Conservation (phyloP, 2,329 filamentous ascomycete genomes). For the Dactylellina leptospora region DNA sequence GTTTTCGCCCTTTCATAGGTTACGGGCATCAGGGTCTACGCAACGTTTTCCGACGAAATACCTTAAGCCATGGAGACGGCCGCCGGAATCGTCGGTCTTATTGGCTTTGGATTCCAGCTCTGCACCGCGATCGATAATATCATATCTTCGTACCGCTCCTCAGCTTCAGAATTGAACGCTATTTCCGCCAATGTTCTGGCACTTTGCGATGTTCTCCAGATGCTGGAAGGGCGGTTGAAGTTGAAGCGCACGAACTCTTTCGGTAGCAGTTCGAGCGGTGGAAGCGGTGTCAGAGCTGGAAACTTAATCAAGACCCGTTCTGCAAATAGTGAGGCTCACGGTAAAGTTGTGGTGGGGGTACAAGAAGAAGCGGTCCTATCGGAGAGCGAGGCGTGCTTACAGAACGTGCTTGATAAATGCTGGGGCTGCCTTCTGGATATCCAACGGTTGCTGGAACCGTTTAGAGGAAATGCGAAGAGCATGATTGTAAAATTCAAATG, state of each 20-base stretch:
- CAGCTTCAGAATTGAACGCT: slow-evolving; percentile 25
- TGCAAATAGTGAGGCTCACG: neutral
- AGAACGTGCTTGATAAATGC: slow-evolving; percentile 51
- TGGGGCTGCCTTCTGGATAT: slow-evolving; percentile 47
- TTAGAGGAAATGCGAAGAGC: slow-evolving; percentile 10
- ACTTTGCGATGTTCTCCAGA: slow-evolving; percentile 36
- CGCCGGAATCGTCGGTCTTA: slow-evolving; percentile 47
- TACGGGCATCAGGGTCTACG: neutral
- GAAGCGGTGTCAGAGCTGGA: neutral
- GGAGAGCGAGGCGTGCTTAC: slow-evolving; percentile 45
- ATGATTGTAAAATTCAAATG: slow-evolving; percentile 40
- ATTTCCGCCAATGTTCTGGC: slow-evolving; percentile 39
- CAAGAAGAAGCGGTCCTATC: slow-evolving; percentile 36
- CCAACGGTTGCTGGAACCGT: slow-evolving; percentile 43
- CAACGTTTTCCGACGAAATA: neutral
- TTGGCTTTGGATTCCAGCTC: slow-evolving; percentile 50
- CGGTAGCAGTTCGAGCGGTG: slow-evolving; percentile 3
- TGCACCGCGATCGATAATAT: slow-evolving; percentile 49
- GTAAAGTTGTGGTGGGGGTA: neutral
- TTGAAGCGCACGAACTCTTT: slow-evolving; percentile 20
- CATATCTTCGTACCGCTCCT: slow-evolving; percentile 30
- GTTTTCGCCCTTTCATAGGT: neutral
- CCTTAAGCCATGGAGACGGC: slow-evolving; percentile 30
- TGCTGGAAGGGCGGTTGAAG: slow-evolving; percentile 38
- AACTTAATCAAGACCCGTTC: neutral